Percentiles rank a stretch among this genome's conserved stretches.
Evolutionary conservation across 768 basidiomycete species (phyloP).

Genomic region (Trametopsis cervina): DNA sequence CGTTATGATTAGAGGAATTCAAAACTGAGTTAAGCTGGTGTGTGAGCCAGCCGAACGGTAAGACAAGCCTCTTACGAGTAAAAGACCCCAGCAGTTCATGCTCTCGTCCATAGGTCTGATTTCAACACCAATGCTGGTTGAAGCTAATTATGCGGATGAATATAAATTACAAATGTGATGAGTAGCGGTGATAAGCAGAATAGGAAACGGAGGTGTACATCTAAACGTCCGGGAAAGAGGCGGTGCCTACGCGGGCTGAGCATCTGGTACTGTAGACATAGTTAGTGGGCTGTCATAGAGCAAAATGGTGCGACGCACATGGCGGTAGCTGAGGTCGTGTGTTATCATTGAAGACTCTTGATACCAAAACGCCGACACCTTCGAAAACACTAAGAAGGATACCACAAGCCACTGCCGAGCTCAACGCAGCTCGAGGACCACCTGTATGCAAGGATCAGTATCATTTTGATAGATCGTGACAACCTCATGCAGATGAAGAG

Average conservation of each 20-base stretch:
- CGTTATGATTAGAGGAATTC: too few relatives aligned
- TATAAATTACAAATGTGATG: conserved; percentile 5
- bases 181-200: conserved; percentile 14
- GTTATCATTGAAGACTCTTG: conserved; percentile 80
- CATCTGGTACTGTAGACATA: conserved; percentile 40
- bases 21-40: too few relatives aligned
- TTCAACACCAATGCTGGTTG: too few relatives aligned
- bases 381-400: conserved; percentile 92
- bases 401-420: conserved; percentile 93
- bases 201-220: conserved; percentile 24
- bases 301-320: conserved; percentile 40
- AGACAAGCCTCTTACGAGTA: too few relatives aligned
- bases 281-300: background rate
- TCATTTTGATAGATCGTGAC: background rate
- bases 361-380: conserved; percentile 90
- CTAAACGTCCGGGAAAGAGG: conserved; percentile 37
- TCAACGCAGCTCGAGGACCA: conserved; percentile 85
- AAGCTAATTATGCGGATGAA: background rate
- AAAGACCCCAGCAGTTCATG: too few relatives aligned
- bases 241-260: conserved; percentile 33
- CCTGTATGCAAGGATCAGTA: conserved; percentile 39
- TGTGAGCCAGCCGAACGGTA: too few relatives aligned
- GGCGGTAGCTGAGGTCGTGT: conserved; percentile 76
- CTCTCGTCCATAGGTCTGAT: too few relatives aligned
- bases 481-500: background rate